Percentiles rank a stretch among this genome's conserved stretches.
phyloP scores from a whole-genome alignment of 1,139 yeast species.

The Kurtzmaniella quercitrusa region DNA sequence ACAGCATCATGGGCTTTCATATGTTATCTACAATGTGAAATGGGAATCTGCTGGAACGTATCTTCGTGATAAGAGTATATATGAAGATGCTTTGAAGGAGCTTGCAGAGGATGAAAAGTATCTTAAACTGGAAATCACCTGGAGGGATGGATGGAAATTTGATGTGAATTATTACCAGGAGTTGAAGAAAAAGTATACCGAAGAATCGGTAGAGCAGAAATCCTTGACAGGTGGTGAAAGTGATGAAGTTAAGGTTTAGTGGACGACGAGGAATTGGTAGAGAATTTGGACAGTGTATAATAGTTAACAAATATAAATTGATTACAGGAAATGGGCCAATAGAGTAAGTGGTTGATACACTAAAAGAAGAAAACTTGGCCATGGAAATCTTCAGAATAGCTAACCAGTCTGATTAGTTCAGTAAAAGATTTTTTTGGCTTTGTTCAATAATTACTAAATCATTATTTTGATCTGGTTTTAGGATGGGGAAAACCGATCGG shows the following conservation, averaged over 20 bases:
- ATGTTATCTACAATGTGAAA: conserved; percentile 52
- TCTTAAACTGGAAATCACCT: conserved; percentile 13
- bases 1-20: conserved; percentile 68
- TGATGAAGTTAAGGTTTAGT: background rate
- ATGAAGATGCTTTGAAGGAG: conserved; percentile 29
- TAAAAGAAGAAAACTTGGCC: no score
- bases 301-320: background rate
- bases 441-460: no score
- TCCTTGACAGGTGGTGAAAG: background rate
- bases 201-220: conserved; percentile 2
- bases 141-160: conserved; percentile 31
- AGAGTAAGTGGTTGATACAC: no score
- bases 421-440: no score
- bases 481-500: no score
- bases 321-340: no score
- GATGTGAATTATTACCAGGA: conserved; percentile 23
- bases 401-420: no score
- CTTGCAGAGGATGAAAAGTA: conserved; percentile 20
- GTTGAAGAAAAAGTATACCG: conserved; percentile 22
- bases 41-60: conserved; percentile 41
- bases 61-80: conserved; percentile 25
- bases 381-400: no score
- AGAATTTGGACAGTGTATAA: background rate
- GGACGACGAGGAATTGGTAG: background rate
- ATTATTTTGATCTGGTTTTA: no score